Percentiles rank a stretch among this genome's conserved stretches.
Evolutionary conservation across 2,329 filamentous ascomycete genomes (phyloP).

Genomic region (Podosphaera fusca): DNA sequence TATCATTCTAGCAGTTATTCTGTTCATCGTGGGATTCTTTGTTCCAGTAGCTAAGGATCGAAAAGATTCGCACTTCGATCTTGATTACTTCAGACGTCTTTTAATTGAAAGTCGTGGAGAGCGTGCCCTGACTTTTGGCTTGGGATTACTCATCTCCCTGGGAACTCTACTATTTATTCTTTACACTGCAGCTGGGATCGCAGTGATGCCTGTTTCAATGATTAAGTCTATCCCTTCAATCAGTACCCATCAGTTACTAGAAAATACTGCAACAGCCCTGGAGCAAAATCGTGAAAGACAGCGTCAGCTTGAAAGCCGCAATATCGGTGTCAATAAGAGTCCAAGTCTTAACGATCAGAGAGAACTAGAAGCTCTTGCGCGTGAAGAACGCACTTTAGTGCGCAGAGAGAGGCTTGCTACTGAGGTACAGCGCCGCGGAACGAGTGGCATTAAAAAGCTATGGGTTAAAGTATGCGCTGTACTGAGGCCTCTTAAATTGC

Average conservation of each 20-base stretch:
- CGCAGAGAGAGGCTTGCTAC: conserved; percentile 71
- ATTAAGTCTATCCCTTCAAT: conserved; percentile 81
- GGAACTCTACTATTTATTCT: conserved; percentile 70
- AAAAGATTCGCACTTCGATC: conserved; percentile 44
- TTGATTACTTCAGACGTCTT: conserved; percentile 79
- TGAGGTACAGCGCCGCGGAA: conserved; percentile 58
- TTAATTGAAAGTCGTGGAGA: conserved; percentile 75
- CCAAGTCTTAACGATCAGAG: conserved; percentile 69
- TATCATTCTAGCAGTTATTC: conserved; percentile 50
- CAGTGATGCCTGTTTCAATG: conserved; percentile 67
- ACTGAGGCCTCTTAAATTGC: conserved; percentile 69
- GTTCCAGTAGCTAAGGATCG: conserved; percentile 54
- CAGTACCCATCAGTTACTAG: conserved; percentile 56
- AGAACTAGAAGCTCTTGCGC: conserved; percentile 64
- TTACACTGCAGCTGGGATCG: conserved; percentile 75
- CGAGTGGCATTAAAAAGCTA: conserved; percentile 43
- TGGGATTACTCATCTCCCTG: conserved; percentile 71
- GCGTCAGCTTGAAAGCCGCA: conserved; percentile 71
- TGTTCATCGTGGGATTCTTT: conserved; percentile 89
- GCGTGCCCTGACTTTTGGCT: conserved; percentile 69
- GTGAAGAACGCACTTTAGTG: conserved; percentile 80
- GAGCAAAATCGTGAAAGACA: conserved; percentile 80
- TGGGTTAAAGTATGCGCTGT: conserved; percentile 68
- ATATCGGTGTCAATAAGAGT: conserved; percentile 47
- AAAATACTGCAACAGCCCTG: conserved; percentile 56